These are phyloP conservation scores for Phytophthora pisi DNA, from an alignment of 352 stramenopile genomes.

Conservation along the genomic window DNA sequence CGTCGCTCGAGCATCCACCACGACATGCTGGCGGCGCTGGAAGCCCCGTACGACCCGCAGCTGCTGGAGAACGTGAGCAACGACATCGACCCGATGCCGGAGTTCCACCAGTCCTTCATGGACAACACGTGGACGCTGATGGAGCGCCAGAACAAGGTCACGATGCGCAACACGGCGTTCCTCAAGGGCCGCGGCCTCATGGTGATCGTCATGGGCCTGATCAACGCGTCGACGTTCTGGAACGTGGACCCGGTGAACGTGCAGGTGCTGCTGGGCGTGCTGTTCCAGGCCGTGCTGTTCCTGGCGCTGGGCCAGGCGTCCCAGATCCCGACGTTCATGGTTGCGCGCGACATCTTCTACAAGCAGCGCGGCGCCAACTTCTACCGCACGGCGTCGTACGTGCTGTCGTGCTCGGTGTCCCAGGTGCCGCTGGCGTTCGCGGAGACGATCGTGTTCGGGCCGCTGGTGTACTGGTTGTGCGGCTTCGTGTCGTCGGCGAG, in stretches of 20 bases:
- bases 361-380: conserved; percentile 80
- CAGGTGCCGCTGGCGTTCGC: conserved; percentile 56
- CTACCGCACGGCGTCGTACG: conserved; percentile 58
- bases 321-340: conserved; percentile 70
- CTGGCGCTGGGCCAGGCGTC: conserved; percentile 65
- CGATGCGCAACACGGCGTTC: conserved; percentile 43
- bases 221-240: conserved; percentile 46
- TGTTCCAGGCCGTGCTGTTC: conserved; percentile 79
- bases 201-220: conserved; percentile 31
- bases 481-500: conserved; percentile 33
- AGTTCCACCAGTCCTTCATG: conserved; percentile 42
- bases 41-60: conserved; percentile 16
- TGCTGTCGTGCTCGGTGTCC: conserved; percentile 58
- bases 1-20: conserved; percentile 25
- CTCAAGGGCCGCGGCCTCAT: conserved; percentile 36
- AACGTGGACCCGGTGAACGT: conserved; percentile 35
- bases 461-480: conserved; percentile 77
- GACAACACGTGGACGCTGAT: conserved; percentile 28
- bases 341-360: conserved; percentile 64
- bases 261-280: conserved; percentile 56
- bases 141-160: conserved; percentile 58
- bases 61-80: conserved; percentile 23
- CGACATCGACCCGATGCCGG: conserved; percentile 34
- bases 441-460: conserved; percentile 71
- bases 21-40: conserved; percentile 21